These are phyloP conservation scores for Maudiozyma saulgeensis DNA, from an alignment of 805 yeast genomes.

Conservation along the genomic window DNA sequence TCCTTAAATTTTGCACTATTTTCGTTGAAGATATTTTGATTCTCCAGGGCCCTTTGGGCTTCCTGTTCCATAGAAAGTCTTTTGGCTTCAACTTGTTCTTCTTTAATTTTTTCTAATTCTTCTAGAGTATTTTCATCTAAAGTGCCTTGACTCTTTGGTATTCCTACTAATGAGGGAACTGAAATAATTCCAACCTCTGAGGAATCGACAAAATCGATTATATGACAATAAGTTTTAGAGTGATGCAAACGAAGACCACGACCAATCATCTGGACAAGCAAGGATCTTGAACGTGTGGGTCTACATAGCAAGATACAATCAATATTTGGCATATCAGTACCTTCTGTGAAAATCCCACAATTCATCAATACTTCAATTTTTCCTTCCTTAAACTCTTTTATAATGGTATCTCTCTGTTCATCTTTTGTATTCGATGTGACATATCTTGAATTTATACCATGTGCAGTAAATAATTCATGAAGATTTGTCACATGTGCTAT, in stretches of 20 bases:
- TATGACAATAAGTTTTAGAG: constrained; percentile 57
- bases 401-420: constrained; percentile 39
- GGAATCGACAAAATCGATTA: constrained; percentile 69
- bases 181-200: constrained; percentile 44
- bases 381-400: constrained; percentile 54
- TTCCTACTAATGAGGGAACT: constrained; percentile 42
- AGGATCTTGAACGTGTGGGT: constrained; percentile 66
- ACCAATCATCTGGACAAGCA: constrained; percentile 83
- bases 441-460: constrained; percentile 60
- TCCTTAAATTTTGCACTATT: constrained; percentile 7
- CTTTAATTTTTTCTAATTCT: constrained; percentile 25
- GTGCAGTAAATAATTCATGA: constrained; percentile 40
- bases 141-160: constrained; percentile 11
- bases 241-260: constrained; percentile 65
- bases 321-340: constrained; percentile 86
- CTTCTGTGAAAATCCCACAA: constrained; percentile 88
- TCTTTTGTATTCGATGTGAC: constrained; percentile 59
- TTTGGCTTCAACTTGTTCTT: constrained; percentile 9
- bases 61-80: background rate
- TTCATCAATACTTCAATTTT: constrained; percentile 66
- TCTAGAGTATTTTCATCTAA: constrained; percentile 27
- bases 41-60: background rate
- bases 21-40: background rate
- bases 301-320: constrained; percentile 72
- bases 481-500: constrained; percentile 53